phyloP scores from a whole-genome alignment of 495 filamentous ascomycete species.

The Tuber magnatum region DNA sequence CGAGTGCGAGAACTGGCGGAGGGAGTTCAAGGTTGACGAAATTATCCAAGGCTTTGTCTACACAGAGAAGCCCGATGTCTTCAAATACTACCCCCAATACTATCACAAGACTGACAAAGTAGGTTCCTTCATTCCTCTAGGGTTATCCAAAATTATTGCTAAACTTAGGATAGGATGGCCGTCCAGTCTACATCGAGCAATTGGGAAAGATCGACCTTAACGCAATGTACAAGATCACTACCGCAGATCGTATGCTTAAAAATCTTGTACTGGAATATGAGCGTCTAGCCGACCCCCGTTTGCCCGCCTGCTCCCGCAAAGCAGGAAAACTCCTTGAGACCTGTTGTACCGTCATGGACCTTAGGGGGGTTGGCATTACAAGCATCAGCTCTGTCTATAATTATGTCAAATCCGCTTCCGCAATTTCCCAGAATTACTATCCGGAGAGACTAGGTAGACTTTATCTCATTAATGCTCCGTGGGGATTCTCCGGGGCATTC shows the following conservation, averaged over 20 bases:
- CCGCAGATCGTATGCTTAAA: slow-evolving; percentile 82
- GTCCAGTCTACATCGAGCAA: slow-evolving; percentile 94
- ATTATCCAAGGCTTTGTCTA: slow-evolving; percentile 76
- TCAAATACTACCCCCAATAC: slow-evolving; percentile 94
- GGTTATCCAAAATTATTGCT: background rate
- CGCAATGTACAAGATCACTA: slow-evolving; percentile 89
- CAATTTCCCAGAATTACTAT: slow-evolving; percentile 90
- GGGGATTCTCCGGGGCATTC: slow-evolving; percentile 82
- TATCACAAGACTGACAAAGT: slow-evolving; percentile 99
- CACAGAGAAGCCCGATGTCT: slow-evolving; percentile 75
- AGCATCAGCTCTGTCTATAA: slow-evolving; percentile 69
- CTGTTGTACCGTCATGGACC: slow-evolving; percentile 93
- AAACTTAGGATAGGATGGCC: slow-evolving; percentile 62
- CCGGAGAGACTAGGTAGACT: slow-evolving; percentile 72
- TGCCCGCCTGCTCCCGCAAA: slow-evolving; percentile 94
- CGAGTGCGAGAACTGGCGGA: slow-evolving; percentile 84
- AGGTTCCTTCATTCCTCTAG: slow-evolving; percentile 21
- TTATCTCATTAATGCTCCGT: slow-evolving; percentile 95
- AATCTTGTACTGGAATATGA: slow-evolving; percentile 97
- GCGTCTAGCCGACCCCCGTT: slow-evolving; percentile 81
- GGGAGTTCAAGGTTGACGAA: slow-evolving; percentile 79
- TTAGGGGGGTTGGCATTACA: slow-evolving; percentile 81
- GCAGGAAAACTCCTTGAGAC: slow-evolving; percentile 84
- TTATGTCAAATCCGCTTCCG: slow-evolving; percentile 61
- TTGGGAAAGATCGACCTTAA: slow-evolving; percentile 85